Base-by-base conservation (phyloP, 768 basidiomycete species). In the Asterophora parasitica region DNA sequence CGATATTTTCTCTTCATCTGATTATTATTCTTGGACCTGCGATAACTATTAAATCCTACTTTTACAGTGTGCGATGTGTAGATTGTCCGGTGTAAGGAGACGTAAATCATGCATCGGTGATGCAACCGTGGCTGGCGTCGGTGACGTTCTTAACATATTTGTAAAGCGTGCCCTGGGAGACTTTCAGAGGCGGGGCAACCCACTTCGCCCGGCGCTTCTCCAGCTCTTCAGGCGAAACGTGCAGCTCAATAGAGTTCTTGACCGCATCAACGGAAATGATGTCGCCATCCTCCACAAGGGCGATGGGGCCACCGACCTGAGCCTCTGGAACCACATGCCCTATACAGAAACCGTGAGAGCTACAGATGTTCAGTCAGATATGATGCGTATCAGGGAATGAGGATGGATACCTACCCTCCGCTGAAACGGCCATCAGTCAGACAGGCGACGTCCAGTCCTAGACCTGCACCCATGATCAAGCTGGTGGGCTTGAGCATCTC, bases 401-500 rank as follows among this genome's bases (percentile, higher is more conserved):
- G 47, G 54, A 46, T 54, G 46, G 52, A 38, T 36, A 75, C 85
- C 68, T 59, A 96, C 92, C 94, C 94, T 72, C 94, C 94, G 64
- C 89, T 92, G 75, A 99, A 99, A 55, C 96, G 83, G 42, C 96
- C 96, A 69, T 99, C 95, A 13, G 96, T 99, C 55, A 99, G 68
- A 66, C 92, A 97, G 32, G 95, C 95, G 41, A 98, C 96, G 58
- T 98, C 95, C 55, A 87, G 73, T 9, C 96, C 96, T 9, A 98
- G 77, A 9, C 96, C 96, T 10, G 96, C 96, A 46, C 96, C 96
- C 91, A 99, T 98, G 66, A 99, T 93, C 61, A 98, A 65, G 72
- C 90, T 91, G 27, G 95, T 98, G 19, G 94, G 94, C 65, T 97
- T 97, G 49, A 98, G 77, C 96, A 99, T 99, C 74, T 99, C 96